These are phyloP conservation scores for Yarrowia alimentaria DNA, from an alignment of 805 yeast genomes.

Conservation along the genomic window DNA sequence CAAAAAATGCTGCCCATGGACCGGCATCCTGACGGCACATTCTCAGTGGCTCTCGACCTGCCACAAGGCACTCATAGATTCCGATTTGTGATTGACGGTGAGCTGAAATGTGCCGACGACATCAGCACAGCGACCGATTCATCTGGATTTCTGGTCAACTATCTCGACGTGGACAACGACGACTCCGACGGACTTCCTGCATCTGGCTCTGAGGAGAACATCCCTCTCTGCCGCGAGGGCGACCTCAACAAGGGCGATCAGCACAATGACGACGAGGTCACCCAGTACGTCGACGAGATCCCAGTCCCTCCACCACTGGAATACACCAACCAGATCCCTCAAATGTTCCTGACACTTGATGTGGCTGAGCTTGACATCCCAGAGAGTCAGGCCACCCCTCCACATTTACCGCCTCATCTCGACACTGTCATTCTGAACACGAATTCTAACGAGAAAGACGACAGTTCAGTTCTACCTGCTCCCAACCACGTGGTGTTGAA, in stretches of 20 bases:
- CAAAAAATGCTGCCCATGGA: conserved; percentile 88
- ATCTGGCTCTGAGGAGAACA: conserved; percentile 6
- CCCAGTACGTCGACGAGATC: conserved; percentile 1
- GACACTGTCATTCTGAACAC: conserved; percentile 78
- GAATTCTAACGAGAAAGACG: conserved; percentile 64
- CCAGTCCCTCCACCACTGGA: conserved; percentile 15
- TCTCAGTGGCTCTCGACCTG: conserved; percentile 35
- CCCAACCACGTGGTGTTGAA: conserved; percentile 94
- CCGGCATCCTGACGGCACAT: conserved; percentile 38
- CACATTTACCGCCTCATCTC: conserved; percentile 85
- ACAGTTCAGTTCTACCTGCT: conserved; percentile 83
- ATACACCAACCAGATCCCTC: conserved; percentile 37
- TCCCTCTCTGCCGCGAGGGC: conserved; percentile 8
- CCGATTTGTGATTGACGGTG: conserved; percentile 91
- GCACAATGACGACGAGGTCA: conserved; percentile 25
- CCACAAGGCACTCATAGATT: conserved; percentile 93
- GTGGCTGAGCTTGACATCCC: conserved; percentile 32
- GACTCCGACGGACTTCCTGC: not conserved
- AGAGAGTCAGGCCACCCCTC: conserved; percentile 60
- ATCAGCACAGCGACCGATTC: conserved; percentile 97
- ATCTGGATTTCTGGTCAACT: conserved; percentile 92
- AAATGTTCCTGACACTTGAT: conserved; percentile 34
- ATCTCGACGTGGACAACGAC: conserved; percentile 44
- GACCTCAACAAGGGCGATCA: conserved; percentile 1
- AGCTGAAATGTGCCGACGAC: conserved; percentile 79